Base-by-base conservation (phyloP, 73 alveolate genomes). In the Paramecium octaurelia region DNA sequence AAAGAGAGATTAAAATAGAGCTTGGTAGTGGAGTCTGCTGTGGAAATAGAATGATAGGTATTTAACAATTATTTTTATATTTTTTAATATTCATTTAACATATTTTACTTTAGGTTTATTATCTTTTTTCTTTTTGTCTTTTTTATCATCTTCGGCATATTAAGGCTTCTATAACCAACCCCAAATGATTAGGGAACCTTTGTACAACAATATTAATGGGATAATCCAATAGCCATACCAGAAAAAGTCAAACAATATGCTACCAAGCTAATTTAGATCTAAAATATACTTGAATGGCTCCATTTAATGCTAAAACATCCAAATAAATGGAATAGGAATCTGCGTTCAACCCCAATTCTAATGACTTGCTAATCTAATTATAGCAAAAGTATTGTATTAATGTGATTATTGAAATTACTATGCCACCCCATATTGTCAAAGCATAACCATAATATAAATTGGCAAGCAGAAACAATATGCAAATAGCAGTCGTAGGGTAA, bases 261-360 rank as follows among this genome's bases (percentile, higher is more conserved):
- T 80, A 23, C 70, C 76, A 27, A 80, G 35, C 91, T 80, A 44
- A 20, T n/a, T n/a, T 80, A 44, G 23, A 38, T 40, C 5, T 43
- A 44, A 44, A 11, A 4, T n/a, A 3, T 80, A 80, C 91, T 43
- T 43, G 9, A 80, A 80, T 48, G 43, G 20, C 43, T 18, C 76
- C 91, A 80, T 80, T 80, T 21, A 80, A 35, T 16, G 76, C 91
- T 24, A 80, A 42, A 11, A 80, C 12, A 80, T 80, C 91, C 12
- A 80, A 38, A 80, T 44, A 80, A n/a, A 80, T 80, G 8, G 91
- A 80, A 48, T 80, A 80, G 6, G 91, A 34, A 80, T 80, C 75
- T 43, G 46, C 76, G 44, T 80, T 43, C 20, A 80, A 46, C 12
- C 91, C 91, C 8, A 80, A 46, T 1, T 80, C 76, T 12, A 80